Conservation (phyloP, 2,329 filamentous ascomycete genomes). For the Fusarium newnesense region DNA sequence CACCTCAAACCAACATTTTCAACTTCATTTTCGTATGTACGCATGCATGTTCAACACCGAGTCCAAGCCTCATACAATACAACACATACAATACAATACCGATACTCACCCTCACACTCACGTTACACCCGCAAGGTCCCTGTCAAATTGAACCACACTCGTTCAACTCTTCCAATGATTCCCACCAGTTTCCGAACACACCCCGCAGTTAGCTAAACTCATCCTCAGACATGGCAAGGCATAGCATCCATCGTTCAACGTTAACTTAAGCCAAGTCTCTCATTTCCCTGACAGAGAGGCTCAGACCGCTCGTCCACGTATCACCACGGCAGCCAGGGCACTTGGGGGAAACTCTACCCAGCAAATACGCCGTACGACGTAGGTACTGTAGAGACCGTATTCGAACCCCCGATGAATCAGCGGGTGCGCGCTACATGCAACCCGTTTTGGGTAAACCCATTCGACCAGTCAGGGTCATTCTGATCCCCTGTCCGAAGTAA, state of each 20-base stretch:
- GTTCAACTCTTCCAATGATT: constrained; percentile 3
- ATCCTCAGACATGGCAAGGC: background rate
- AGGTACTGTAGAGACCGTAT: background rate
- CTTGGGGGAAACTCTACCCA: background rate
- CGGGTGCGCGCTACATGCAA: background rate
- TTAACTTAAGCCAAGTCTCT: background rate
- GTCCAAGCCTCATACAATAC: background rate
- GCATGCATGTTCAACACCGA: background rate
- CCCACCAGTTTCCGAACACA: background rate
- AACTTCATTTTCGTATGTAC: constrained; percentile 24
- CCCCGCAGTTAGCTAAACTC: background rate
- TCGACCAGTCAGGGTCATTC: background rate
- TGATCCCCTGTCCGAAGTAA: background rate
- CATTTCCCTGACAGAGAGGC: constrained; percentile 25
- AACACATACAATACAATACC: background rate
- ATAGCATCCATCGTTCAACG: background rate
- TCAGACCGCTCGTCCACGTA: constrained; percentile 33
- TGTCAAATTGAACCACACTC: background rate
- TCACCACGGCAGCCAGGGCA: background rate
- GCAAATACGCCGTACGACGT: constrained; percentile 13
- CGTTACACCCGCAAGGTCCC: constrained; percentile 1
- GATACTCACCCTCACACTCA: background rate
- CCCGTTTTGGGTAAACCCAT: constrained; percentile 1
- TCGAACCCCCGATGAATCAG: background rate
- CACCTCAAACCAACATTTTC: constrained; percentile 7